These are phyloP conservation scores for Blastomyces gilchristii DNA, from an alignment of 2,329 filamentous ascomycete species.

Conservation along the genomic window DNA sequence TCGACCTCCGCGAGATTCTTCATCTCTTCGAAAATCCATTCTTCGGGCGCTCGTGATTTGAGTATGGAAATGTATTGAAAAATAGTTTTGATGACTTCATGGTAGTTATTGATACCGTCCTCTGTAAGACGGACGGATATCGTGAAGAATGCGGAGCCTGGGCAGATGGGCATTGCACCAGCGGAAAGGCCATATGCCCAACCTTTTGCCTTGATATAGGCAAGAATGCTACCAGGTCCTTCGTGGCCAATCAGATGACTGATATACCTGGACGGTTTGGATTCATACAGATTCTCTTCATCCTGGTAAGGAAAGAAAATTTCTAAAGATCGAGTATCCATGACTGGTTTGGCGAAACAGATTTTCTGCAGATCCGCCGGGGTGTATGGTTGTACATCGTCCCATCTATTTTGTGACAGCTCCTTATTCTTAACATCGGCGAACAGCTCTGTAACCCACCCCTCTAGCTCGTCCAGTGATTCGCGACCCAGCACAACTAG, in stretches of 20 bases:
- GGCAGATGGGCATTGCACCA: conserved; percentile 64
- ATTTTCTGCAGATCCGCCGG: conserved; percentile 52
- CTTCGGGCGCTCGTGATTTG: conserved; percentile 64
- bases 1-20: conserved; percentile 84
- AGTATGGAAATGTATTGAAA: conserved; percentile 90
- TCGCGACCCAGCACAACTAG: conserved; percentile 77
- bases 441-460: conserved; percentile 78
- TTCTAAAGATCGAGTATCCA: conserved; percentile 71
- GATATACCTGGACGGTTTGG: conserved; percentile 74
- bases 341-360: conserved; percentile 86
- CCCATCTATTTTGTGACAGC: conserved; percentile 58
- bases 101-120: conserved; percentile 71
- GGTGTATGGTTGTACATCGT: conserved; percentile 50
- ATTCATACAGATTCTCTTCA: conserved; percentile 67
- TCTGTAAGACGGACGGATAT: conserved; percentile 72
- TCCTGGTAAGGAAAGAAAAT: conserved; percentile 78
- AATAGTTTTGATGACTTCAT: conserved; percentile 69
- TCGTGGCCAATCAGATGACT: conserved; percentile 87
- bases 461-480: conserved; percentile 66
- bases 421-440: conserved; percentile 72
- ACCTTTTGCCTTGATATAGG: conserved; percentile 79
- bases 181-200: conserved; percentile 79
- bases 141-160: conserved; percentile 70
- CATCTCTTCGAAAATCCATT: conserved; percentile 93
- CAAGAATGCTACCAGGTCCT: conserved; percentile 81